Base-by-base conservation (phyloP, 805 yeast genomes). In the Wickerhamomyces strasburgensis region DNA sequence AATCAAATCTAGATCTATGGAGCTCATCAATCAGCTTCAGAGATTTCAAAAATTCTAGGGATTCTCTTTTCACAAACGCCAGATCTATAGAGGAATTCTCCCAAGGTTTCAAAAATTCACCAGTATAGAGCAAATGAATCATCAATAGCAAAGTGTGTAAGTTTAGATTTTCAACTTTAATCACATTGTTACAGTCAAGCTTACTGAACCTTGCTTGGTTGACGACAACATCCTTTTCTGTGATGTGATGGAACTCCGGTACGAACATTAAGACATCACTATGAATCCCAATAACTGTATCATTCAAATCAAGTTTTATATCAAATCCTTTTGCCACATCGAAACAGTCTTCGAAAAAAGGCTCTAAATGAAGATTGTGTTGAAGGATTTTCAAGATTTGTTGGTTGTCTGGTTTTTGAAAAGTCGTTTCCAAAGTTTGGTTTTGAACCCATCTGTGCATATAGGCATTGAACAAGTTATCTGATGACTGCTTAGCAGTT, bases 121-220 rank as follows among this genome's bases (percentile, higher is more conserved):
- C 76, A 0, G 80, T 72, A 48, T 79, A 80, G 1, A 75, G 37
- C 37, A 65, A 67, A 48, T 74, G 73, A 5, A 74, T 43, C 7
- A 73, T 49, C 2, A 80, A 58, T 23, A 64, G 54, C 9, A 69
- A 34, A 14, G 66, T 47, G 4, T 44, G 43, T 5, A 50, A 31
- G 9, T 32, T 21, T 3, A 53, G 8, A 23, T 38, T 37, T 5
- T 29, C 62, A 34, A 35, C 42, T 5, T 48, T 41, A 4, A 55
- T 44, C 18, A 67, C 48, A 2, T 41, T 39, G 13, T 46, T 24
- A 11, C 25, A 7, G 4, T 26, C 14, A 6, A 44, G 31, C 23
- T 39, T 33, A 3, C 35, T 18, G 26, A 54, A 48, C 2, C 5
- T 8, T 10, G 47, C 33, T 3, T 44, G 48, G 23, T 32, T 33